Conservation (phyloP, 2,329 filamentous ascomycete species). For the Colletotrichum aenigma region DNA sequence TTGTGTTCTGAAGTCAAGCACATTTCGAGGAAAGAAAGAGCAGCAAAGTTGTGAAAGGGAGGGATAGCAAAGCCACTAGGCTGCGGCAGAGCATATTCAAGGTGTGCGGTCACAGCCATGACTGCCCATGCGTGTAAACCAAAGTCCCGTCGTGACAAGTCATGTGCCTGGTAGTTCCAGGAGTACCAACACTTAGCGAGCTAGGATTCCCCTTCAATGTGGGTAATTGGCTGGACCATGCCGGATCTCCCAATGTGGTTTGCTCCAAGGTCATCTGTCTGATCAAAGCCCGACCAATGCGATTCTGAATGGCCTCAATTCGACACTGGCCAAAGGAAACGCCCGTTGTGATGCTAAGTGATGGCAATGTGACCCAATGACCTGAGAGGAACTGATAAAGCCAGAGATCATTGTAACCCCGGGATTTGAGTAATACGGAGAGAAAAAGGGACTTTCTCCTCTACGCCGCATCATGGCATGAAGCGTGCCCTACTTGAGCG, state of each 20-base stretch:
- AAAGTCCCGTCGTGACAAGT: constrained; percentile 20
- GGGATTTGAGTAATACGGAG: background rate
- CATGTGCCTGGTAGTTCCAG: constrained; percentile 4
- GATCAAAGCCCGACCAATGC: background rate
- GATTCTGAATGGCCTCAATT: constrained; percentile 2
- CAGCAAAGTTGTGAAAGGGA: background rate
- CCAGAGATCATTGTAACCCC: background rate
- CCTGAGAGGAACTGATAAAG: background rate
- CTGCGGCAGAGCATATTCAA: background rate
- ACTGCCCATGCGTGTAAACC: background rate
- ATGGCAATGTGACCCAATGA: background rate
- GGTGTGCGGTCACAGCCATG: background rate
- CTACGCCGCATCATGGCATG: background rate
- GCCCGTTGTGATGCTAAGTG: background rate
- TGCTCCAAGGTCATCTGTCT: background rate
- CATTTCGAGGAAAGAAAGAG: background rate
- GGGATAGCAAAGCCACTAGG: background rate
- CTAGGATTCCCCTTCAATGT: background rate
- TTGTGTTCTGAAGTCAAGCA: background rate
- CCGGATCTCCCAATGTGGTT: background rate
- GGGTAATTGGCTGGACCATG: background rate
- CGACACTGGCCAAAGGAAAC: background rate
- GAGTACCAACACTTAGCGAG: background rate
- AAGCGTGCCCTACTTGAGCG: background rate
- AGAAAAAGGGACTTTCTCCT: background rate